Base-by-base conservation (phyloP, 2,329 filamentous ascomycete genomes). In the Colletotrichum orbiculare region DNA sequence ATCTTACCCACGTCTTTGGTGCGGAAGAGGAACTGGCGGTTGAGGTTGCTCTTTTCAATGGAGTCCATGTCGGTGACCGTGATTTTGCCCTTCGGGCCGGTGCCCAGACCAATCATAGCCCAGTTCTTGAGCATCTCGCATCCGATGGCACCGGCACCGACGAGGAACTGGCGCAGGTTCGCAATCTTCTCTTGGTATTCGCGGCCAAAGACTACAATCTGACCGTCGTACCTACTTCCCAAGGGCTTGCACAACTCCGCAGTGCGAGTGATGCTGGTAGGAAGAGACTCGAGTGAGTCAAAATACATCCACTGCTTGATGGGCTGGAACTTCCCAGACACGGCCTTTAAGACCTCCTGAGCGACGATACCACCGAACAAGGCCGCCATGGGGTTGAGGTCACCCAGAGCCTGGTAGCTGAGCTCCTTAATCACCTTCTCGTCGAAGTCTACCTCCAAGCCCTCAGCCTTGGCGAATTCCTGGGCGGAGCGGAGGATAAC, bases 91-190 rank as follows among this genome's bases (percentile, higher is more conserved):
- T 94, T 87, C 3, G 93, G 92, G 4, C 96, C 96, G 49, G 92
- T 92, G 48, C 91, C 95, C 37, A 99, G 84, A 70, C 96, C 96
- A 77, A 98, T 97, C 94, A 99, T 96, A 41, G 96, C 95, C 94
- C 96, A 99, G 79, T 98, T 98, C 87, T 99, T 99, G 71, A 99
- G 83, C 91, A 98, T 99, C 76, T 99, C 96, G 74, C 96, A 99
- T 49, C 96, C 96, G 76, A 99, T 99, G 68, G 96, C 96, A 72
- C 96, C 96, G 50, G 96, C 93, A 71, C 96, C 96, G 63, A 99
- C 96, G 60, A 99, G 85, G 83, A 99, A 99, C 73, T 98, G 89
- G 73, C 90, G 96, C 67, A 96, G 80, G 73, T 97, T 97, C 66
- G 91, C 87, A 70, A 99, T 87, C 84, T 97, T 97, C 55, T 97